Evolutionary conservation across 1,284 basidiomycete species (phyloP).

Genomic region (Cutaneotrichosporon dermatis): DNA sequence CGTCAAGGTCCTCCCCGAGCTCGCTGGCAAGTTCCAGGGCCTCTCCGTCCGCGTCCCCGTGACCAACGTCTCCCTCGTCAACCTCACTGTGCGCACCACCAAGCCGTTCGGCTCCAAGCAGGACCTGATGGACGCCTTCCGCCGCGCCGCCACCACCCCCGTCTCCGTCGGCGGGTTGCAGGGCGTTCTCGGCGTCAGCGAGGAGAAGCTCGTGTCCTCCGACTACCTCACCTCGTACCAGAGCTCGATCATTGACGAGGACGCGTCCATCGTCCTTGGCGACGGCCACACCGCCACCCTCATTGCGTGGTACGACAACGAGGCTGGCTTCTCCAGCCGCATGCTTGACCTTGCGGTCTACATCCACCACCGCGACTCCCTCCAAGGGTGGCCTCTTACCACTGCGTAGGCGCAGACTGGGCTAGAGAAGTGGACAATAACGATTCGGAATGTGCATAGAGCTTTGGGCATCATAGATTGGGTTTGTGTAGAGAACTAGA

Average conservation of each 20-base stretch:
- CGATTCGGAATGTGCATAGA: background rate
- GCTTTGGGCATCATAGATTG: background rate
- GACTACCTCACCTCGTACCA: conserved; percentile 45
- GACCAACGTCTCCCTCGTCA: conserved; percentile 50
- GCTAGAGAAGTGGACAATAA: background rate
- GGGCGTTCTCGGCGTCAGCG: conserved; percentile 44
- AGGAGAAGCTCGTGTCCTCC: conserved; percentile 49
- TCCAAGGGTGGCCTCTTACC: background rate
- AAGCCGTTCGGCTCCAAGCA: conserved; percentile 41
- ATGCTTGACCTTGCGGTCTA: conserved; percentile 22
- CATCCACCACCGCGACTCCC: conserved; percentile 14
- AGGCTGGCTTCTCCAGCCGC: conserved; percentile 35
- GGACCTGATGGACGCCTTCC: conserved; percentile 44
- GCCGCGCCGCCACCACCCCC: conserved; percentile 31
- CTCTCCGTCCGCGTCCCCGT: conserved; percentile 50
- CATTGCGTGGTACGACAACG: conserved; percentile 50
- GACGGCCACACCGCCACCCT: conserved; percentile 43
- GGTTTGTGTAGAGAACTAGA: conserved; percentile 2
- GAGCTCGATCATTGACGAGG: conserved; percentile 44
- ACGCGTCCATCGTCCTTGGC: conserved; percentile 44
- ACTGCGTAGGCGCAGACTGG: background rate
- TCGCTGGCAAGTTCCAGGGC: conserved; percentile 50
- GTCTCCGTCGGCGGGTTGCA: conserved; percentile 23
- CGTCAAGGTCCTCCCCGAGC: conserved; percentile 48
- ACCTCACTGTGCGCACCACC: conserved; percentile 47